A percentile compares a stretch with the other conserved stretches of the same genome.
Conservation (phyloP, 2,329 filamentous ascomycete genomes). For the Endoconidiophora polonica region DNA sequence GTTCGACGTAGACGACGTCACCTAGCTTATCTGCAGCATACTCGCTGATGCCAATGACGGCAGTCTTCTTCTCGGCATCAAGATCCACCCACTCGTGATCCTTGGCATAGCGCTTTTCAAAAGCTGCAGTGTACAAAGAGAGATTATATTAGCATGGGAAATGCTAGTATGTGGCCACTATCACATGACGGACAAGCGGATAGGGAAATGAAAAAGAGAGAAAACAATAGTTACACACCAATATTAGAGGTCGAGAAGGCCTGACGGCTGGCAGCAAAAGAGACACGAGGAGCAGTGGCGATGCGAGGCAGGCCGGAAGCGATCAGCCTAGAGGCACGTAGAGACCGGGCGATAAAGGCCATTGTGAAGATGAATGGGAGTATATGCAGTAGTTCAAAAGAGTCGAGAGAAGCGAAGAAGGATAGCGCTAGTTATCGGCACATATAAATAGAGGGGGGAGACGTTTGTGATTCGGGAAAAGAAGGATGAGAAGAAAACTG, state of each 20-base stretch:
- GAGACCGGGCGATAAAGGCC: conserved; percentile 44
- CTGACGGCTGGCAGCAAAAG: conserved; percentile 25
- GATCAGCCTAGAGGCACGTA: conserved; percentile 29
- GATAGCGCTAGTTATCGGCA: not conserved
- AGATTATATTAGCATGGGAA: not conserved
- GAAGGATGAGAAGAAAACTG: not conserved
- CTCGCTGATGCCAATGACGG: conserved; percentile 68
- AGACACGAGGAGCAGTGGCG: conserved; percentile 24
- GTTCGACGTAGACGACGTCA: conserved; percentile 94
- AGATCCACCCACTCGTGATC: conserved; percentile 98
- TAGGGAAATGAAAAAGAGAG: conserved; percentile 1
- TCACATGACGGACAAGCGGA: not conserved
- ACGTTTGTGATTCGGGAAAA: not conserved
- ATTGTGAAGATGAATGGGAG: conserved; percentile 22
- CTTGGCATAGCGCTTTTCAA: conserved; percentile 73
- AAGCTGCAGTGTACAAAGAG: not conserved
- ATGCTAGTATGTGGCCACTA: not conserved
- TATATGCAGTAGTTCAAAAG: conserved; percentile 12
- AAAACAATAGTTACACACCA: conserved; percentile 18
- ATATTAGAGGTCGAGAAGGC: conserved; percentile 25
- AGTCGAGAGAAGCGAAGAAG: conserved; percentile 4
- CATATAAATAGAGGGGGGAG: not conserved
- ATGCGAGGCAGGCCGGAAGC: conserved; percentile 23
- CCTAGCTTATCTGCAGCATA: conserved; percentile 88
- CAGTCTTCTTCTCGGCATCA: conserved; percentile 63